Conservation (phyloP, 306 rosid species). For the Trifolium dubium region DNA sequence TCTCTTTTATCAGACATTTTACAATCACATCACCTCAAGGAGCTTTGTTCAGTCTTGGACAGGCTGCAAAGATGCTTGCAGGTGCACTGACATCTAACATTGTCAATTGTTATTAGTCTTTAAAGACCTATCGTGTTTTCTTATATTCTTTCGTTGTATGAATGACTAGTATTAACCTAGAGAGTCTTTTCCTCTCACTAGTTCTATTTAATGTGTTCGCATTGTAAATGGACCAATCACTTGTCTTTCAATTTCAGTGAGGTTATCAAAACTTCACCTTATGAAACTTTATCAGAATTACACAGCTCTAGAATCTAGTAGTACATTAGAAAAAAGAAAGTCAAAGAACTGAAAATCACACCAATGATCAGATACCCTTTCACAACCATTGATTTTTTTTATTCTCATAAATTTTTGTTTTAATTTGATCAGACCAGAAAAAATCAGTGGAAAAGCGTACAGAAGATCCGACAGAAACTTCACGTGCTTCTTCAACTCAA, state of each 20-base stretch:
- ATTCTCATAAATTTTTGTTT: slow-evolving; percentile 28
- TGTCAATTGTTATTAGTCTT: slow-evolving; percentile 14
- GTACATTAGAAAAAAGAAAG: slow-evolving; percentile 14
- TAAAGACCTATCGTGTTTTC: slow-evolving; percentile 19
- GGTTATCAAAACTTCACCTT: background rate
- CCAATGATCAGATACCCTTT: background rate
- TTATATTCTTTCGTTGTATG: slow-evolving; percentile 9
- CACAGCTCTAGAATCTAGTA: background rate
- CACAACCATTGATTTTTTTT: slow-evolving; percentile 13
- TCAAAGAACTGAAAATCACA: slow-evolving; percentile 1
- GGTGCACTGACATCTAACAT: slow-evolving; percentile 55
- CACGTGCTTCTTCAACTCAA: slow-evolving; percentile 72
- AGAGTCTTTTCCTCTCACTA: slow-evolving; percentile 2
- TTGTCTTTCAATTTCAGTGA: no score
- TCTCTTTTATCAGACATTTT: slow-evolving; percentile 95
- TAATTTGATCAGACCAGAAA: slow-evolving; percentile 66
- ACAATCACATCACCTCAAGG: slow-evolving; percentile 90
- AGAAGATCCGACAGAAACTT: slow-evolving; percentile 68
- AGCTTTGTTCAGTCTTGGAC: slow-evolving; percentile 91
- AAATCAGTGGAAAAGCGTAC: slow-evolving; percentile 56
- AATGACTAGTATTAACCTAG: slow-evolving; percentile 23
- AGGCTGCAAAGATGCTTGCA: slow-evolving; percentile 77
- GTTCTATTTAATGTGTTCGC: slow-evolving; percentile 23
- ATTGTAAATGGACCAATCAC: slow-evolving; percentile 11
- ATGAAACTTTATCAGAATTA: slow-evolving; percentile 4